These are phyloP conservation scores for Mortierella claussenii DNA, from an alignment of 192 early-diverging fungal genomes.

Conservation along the genomic window DNA sequence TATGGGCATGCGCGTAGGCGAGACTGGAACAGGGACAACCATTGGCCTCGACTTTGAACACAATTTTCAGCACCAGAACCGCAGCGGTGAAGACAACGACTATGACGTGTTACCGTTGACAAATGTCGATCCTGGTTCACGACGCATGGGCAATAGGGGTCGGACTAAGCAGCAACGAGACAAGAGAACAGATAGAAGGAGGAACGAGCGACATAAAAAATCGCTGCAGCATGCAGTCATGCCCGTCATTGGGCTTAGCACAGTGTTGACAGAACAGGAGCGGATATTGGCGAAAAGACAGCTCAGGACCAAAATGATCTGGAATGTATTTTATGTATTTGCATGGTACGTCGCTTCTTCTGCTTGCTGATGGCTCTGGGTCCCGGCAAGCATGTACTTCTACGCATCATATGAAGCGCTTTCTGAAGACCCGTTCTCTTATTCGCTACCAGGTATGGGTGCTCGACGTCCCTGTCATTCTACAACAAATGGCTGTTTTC, in stretches of 20 bases:
- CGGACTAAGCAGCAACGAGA: background rate
- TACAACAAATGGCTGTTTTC: constrained; percentile 98
- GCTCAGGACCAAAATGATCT: constrained; percentile 37
- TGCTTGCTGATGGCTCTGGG: background rate
- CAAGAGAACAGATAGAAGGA: constrained; percentile 1
- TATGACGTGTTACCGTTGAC: constrained; percentile 40
- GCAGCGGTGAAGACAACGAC: background rate
- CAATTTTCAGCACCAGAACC: background rate
- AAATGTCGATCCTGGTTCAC: constrained; percentile 3
- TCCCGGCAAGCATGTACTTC: too few species aligned
- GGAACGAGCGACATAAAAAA: background rate
- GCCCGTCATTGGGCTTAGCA: constrained; percentile 2
- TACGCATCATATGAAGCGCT: too few species aligned
- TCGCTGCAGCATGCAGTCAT: background rate
- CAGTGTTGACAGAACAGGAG: constrained; percentile 11
- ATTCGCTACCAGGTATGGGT: constrained; percentile 45
- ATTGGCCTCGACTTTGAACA: constrained; percentile 45
- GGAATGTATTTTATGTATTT: constrained; percentile 54
- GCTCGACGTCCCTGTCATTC: constrained; percentile 77
- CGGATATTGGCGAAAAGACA: constrained; percentile 29
- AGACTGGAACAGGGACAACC: constrained; percentile 50
- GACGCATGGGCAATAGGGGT: background rate
- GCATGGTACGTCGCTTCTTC: constrained; percentile 49
- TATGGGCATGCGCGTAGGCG: constrained; percentile 49
- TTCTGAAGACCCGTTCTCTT: too few species aligned